A percentile compares a stretch with the other conserved stretches of the same genome.
phyloP scores from a whole-genome alignment of 2,329 filamentous ascomycete species.

The Aureobasidium mangrovei region DNA sequence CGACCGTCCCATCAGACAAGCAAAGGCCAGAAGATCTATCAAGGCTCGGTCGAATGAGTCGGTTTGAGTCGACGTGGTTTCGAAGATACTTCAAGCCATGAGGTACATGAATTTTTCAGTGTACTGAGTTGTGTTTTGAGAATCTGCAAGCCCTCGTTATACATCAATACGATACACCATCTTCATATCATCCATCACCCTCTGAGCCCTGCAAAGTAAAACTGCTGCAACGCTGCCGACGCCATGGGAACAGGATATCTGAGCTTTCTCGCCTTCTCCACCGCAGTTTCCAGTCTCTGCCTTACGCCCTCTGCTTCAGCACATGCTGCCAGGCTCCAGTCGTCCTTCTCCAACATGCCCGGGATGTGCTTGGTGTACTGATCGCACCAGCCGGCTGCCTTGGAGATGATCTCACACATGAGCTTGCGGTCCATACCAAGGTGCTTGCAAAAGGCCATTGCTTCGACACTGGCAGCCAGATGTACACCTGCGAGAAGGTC shows the following conservation, averaged over 20 bases:
- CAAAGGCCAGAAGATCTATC: too few relatives aligned
- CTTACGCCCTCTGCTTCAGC: constrained; percentile 32
- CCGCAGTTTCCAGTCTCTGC: constrained; percentile 30
- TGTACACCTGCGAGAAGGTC: constrained; percentile 40
- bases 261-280: constrained; percentile 31
- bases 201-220: constrained; percentile 23
- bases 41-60: too few relatives aligned
- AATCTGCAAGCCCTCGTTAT: too few relatives aligned
- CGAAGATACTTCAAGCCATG: too few relatives aligned
- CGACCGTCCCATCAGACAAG: too few relatives aligned
- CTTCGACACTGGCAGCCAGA: constrained; percentile 41
- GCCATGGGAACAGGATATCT: constrained; percentile 30
- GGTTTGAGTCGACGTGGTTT: too few relatives aligned
- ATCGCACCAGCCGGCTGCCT: constrained; percentile 39
- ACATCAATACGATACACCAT: neutral
- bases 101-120: too few relatives aligned
- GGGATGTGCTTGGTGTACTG: constrained; percentile 34
- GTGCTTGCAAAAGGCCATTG: constrained; percentile 38
- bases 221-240: constrained; percentile 28
- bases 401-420: constrained; percentile 39
- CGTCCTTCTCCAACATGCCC: constrained; percentile 27
- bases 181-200: constrained; percentile 12
- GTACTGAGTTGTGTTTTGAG: too few relatives aligned
- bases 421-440: constrained; percentile 37
- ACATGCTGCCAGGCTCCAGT: constrained; percentile 28